phyloP scores from a whole-genome alignment of 1,139 yeast genomes.

The Pichia sp. region DNA sequence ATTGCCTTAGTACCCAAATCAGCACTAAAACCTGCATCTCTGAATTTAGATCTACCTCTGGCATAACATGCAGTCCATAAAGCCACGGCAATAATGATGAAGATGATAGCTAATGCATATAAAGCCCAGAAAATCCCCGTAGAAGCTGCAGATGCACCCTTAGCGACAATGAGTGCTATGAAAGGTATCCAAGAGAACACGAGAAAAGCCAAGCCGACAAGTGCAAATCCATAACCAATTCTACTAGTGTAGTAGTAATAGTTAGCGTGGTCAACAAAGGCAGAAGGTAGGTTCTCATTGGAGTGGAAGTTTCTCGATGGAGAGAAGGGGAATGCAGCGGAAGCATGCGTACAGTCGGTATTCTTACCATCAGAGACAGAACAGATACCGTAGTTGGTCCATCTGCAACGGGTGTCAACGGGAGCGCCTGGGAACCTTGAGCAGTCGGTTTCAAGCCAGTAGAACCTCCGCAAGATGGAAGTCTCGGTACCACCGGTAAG shows the following conservation, averaged over 20 bases:
- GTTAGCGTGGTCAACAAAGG: conserved; percentile 39
- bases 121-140: conserved; percentile 10
- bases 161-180: conserved; percentile 4
- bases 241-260: conserved; percentile 58
- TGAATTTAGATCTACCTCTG: conserved; percentile 52
- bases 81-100: conserved; percentile 51
- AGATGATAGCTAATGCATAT: conserved; percentile 39
- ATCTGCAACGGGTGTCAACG: conserved; percentile 39
- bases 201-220: conserved; percentile 54
- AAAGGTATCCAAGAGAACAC: conserved; percentile 34
- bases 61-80: conserved; percentile 60
- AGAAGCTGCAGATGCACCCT: too few relatives aligned
- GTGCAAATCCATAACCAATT: conserved; percentile 59
- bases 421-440: conserved; percentile 44
- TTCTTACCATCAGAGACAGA: conserved; percentile 32
- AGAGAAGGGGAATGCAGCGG: conserved; percentile 61
- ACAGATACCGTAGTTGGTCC: conserved; percentile 71
- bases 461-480: conserved; percentile 44
- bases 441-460: conserved; percentile 69
- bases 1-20: conserved; percentile 43
- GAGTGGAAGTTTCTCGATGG: conserved; percentile 52
- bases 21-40: conserved; percentile 39
- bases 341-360: conserved; percentile 37
- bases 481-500: conserved; percentile 51
- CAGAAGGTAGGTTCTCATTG: conserved; percentile 37